Evolutionary conservation across 768 basidiomycete species (phyloP).

Genomic region (Trametes punicea): DNA sequence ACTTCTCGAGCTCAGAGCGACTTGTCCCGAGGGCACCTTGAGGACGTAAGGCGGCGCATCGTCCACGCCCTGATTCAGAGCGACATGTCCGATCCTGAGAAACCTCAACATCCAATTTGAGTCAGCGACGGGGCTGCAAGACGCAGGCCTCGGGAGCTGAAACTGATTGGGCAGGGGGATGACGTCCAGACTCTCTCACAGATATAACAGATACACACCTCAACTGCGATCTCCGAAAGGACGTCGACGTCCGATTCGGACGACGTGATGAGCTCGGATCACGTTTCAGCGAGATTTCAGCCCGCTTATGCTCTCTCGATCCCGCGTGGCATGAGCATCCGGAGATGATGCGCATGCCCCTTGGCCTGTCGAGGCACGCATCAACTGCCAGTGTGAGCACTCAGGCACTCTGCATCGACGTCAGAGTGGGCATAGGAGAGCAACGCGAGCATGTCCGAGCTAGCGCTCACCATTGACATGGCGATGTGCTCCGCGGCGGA

Average conservation of each 20-base stretch:
- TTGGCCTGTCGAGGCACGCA: background rate
- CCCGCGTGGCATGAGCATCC: background rate
- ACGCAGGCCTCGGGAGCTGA: background rate
- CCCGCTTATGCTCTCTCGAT: background rate
- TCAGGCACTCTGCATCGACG: too few species aligned
- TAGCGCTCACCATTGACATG: background rate
- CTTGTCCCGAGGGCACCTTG: background rate
- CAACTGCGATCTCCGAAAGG: too few species aligned
- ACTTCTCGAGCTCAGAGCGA: background rate
- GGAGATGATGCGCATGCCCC: background rate
- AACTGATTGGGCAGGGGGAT: background rate
- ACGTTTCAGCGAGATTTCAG: constrained; percentile 4
- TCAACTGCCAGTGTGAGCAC: too few species aligned
- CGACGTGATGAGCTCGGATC: too few species aligned
- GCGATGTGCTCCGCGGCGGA: constrained; percentile 8
- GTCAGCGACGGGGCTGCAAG: background rate
- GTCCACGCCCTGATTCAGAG: background rate
- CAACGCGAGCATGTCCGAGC: background rate
- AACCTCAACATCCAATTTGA: background rate
- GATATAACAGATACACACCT: too few species aligned
- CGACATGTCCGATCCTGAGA: background rate
- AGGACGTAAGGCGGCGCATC: constrained; percentile 1
- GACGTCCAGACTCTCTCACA: too few species aligned
- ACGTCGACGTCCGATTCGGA: too few species aligned
- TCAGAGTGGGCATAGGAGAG: background rate